Conservation (phyloP, 148 eudicot genomes). For the Cornus florida region DNA sequence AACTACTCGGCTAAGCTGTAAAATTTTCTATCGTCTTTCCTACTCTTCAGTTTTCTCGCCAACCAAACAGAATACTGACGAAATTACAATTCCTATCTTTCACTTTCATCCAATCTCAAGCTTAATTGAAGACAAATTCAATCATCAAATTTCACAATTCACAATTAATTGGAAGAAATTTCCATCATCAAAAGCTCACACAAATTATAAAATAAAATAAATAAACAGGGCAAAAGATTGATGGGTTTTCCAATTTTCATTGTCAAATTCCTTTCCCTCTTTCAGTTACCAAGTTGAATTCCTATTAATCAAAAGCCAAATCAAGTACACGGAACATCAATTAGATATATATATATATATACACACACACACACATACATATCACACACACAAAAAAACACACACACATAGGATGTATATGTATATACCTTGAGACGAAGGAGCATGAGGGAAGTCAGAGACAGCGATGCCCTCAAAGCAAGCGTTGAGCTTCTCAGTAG, state of each 20-base stretch:
- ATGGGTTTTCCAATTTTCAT: background rate
- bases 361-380: background rate
- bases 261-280: background rate
- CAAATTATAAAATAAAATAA: too few species aligned
- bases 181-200: background rate
- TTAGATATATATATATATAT: background rate
- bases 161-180: background rate
- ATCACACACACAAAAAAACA: background rate
- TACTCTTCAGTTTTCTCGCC: background rate
- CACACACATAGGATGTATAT: background rate
- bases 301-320: background rate
- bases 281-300: background rate
- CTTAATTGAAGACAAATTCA: background rate
- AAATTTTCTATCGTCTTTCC: background rate
- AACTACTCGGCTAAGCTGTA: too few species aligned
- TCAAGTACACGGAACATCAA: background rate
- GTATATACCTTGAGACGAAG: slow-evolving; percentile 55
- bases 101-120: background rate
- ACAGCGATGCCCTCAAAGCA: slow-evolving; percentile 90
- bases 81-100: background rate
- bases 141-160: background rate
- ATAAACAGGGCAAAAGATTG: background rate
- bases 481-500: slow-evolving; percentile 89
- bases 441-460: slow-evolving; percentile 69
- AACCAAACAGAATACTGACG: background rate